Evolutionary conservation across 2,329 filamentous ascomycete species (phyloP).

Genomic region (Penicillium sp.): DNA sequence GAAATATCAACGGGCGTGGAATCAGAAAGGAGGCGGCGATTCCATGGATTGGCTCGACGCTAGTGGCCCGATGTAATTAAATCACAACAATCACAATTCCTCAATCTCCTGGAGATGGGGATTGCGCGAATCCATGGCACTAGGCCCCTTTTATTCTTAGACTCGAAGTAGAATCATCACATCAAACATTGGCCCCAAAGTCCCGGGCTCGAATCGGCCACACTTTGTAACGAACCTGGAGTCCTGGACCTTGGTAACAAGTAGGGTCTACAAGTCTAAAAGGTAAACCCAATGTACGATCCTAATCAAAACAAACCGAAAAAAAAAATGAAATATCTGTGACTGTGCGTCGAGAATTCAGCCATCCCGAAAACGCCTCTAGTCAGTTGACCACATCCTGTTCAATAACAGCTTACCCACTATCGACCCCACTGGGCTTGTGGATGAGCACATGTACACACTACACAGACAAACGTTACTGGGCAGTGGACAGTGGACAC

Average conservation of each 20-base stretch:
- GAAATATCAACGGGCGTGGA: not conserved
- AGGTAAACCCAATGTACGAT: not conserved
- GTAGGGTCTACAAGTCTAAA: not conserved
- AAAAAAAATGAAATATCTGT: too few relatives aligned
- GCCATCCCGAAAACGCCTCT: slow-evolving; percentile 1
- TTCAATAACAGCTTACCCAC: slow-evolving; percentile 2
- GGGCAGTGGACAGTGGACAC: not conserved
- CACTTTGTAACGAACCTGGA: not conserved
- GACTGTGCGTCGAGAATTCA: not conserved
- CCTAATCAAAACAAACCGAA: not conserved
- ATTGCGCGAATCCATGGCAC: slow-evolving; percentile 9
- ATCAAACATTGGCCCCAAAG: not conserved
- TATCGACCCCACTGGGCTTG: slow-evolving; percentile 4
- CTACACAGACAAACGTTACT: not conserved
- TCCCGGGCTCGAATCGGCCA: not conserved
- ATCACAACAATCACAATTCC: slow-evolving; percentile 25
- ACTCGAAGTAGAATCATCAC: slow-evolving; percentile 1
- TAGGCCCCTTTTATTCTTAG: slow-evolving; percentile 4
- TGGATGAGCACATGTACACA: slow-evolving; percentile 6
- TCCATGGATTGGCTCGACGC: slow-evolving; percentile 29
- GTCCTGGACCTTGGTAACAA: not conserved
- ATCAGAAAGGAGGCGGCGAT: not conserved
- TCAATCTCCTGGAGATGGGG: slow-evolving; percentile 17
- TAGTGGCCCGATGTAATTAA: slow-evolving; percentile 27
- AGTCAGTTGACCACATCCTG: slow-evolving; percentile 5